Evolutionary conservation across 441 rosid genomes (phyloP), one percentile per base, ranked within the genome.

Genomic region (Gossypium gossypioides): DNA sequence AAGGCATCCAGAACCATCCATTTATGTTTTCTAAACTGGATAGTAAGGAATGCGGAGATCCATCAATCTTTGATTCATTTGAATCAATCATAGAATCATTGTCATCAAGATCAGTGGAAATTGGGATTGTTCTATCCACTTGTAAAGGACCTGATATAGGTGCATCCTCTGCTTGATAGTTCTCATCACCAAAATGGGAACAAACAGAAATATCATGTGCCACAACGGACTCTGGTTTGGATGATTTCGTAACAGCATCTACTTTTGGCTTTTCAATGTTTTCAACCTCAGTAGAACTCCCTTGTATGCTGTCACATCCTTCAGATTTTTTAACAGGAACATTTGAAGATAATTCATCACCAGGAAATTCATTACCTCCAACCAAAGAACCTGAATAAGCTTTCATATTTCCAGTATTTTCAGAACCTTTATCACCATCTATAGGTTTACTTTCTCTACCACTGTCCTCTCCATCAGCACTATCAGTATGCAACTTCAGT

Each of bases 1-100:
- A 89, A 19, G 96, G 89, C 81, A 69, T 86, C 98, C 97, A 95
- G 81, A 86, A 87, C 98, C 98, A 92, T 62, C 86, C 92, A 55
- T 67, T 77, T 54, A 83, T 60, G 56, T 79, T 79, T 69, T 88
- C 84, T 74, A 84, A 76, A 79, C 73, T 75, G 42, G 82, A 77
- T 61, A 77, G 79, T 12, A 69, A 72, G 61, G 92, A 85, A 16
- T n/a, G 51, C 50, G 67, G 76, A 64, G 81, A 78, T 37, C 71
- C 64, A 66, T 52, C 73, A 24, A 40, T 77, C 60, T 57, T 70
- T 59, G 74, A 66, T 79, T 58, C 62, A 72, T 77, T 76, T 68
- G 72, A 25, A 37, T 72, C 82, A 50, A 51, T 51, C 25, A 50
- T 13, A 75, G 72, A 68, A 78, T 78, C 81, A 25, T 51, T 46